Evolutionary conservation across 805 yeast species (phyloP), one percentile per base, ranked within the genome.

Genomic region (Schwanniomyces sp.): DNA sequence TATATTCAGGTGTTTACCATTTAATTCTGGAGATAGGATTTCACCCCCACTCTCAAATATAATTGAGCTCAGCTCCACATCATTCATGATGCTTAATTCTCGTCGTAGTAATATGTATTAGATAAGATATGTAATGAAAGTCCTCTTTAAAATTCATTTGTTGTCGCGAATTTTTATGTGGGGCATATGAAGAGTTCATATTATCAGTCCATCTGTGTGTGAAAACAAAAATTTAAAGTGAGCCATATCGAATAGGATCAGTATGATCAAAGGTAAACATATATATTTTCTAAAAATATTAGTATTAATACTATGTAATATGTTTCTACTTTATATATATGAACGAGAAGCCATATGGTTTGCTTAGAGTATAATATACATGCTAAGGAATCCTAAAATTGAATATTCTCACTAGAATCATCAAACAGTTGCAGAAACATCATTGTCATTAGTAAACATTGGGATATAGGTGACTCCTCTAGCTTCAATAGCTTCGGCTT

Each of bases 401-500:
- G 7, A 32, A 16, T 32, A 9, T 16, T 12, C 36, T 14, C n/a
- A 12, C 3, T 16, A 32, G 7, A 16, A 51, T n/a, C 41, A 14
- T 32, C n/a, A 32, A 14, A 32, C 36, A 5, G 21, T 14, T 32
- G 21, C 21, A 16, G 36, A 14, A 32, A 32, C 17, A 48, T 67
- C 70, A 41, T 52, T 46, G 45, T 66, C 70, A 6, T 48, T 44
- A 43, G 46, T 50, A 29, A 67, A 63, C 21, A 66, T 41, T 5
- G 73, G 67, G 10, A 48, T 46, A 50, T 70, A 71, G 26, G 59
- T 47, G 10, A 58, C 61, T 7, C 66, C 61, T 52, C 85, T 73
- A 42, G 69, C 55, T 38, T 70, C 76, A 45, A 73, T 70, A 2
- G 84, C 84, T 43, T 81, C 85, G 38, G 70, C 76, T 66, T 88